A percentile compares a stretch with the other conserved stretches of the same genome.
These are phyloP conservation scores for Fusarium longipes DNA, from an alignment of 2,329 filamentous ascomycete genomes.

Conservation along the genomic window DNA sequence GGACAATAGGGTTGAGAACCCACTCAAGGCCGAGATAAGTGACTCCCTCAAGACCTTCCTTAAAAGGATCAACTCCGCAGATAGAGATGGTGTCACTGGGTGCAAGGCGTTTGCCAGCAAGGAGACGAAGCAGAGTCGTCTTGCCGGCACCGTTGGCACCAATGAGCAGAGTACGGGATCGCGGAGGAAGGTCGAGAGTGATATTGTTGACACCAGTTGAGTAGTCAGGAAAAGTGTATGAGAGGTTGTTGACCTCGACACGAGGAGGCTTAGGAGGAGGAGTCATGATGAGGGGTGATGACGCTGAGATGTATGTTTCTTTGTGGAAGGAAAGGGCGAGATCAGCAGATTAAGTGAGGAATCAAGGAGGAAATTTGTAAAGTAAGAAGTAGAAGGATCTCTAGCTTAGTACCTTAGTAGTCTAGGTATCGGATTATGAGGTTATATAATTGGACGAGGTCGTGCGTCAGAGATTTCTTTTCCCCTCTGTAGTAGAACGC, in stretches of 20 bases:
- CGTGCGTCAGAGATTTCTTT: conserved; percentile 31
- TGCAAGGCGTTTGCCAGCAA: conserved; percentile 94
- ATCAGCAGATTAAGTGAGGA: neutral
- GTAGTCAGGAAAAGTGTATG: conserved; percentile 89
- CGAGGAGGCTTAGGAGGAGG: conserved; percentile 59
- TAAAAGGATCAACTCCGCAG: conserved; percentile 90
- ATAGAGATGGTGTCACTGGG: conserved; percentile 80
- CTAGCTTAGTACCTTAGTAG: neutral
- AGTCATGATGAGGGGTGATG: conserved; percentile 43
- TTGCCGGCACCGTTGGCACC: conserved; percentile 98
- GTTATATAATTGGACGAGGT: conserved; percentile 1
- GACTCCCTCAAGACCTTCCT: conserved; percentile 87
- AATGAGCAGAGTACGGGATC: conserved; percentile 89
- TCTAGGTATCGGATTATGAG: neutral
- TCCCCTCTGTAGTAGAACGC: conserved; percentile 9
- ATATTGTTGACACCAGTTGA: conserved; percentile 82
- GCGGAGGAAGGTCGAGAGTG: conserved; percentile 78
- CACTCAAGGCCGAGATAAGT: conserved; percentile 98
- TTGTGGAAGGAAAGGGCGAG: neutral
- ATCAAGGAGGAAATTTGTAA: neutral
- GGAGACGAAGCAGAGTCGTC: conserved; percentile 92
- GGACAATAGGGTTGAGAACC: conserved; percentile 96
- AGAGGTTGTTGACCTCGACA: conserved; percentile 80
- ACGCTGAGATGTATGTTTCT: neutral
- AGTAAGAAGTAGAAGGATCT: neutral